A percentile compares a stretch with the other conserved stretches of the same genome.
Evolutionary conservation across 495 filamentous ascomycete genomes (phyloP).

Genomic region (Aspergillus heteromorphus): DNA sequence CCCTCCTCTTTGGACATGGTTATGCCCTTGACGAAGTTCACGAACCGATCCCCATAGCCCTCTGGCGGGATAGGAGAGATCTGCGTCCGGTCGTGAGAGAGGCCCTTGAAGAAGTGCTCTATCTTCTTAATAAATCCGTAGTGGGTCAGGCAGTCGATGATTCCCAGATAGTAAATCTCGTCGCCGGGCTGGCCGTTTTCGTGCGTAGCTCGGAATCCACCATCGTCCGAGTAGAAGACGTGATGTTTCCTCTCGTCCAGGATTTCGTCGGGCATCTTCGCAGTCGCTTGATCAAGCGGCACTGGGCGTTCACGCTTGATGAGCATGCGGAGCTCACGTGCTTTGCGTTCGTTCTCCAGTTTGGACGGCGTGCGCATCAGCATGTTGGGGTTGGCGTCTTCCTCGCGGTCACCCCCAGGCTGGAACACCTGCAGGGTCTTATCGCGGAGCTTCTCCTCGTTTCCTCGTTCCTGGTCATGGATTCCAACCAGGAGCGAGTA

Average conservation of each 20-base stretch:
- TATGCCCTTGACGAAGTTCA: constrained; percentile 84
- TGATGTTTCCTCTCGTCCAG: constrained; percentile 62
- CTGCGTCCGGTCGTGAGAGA: constrained; percentile 70
- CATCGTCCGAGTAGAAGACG: constrained; percentile 89
- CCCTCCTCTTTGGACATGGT: constrained; percentile 87
- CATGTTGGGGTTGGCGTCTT: constrained; percentile 51
- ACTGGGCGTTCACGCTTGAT: constrained; percentile 90
- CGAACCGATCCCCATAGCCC: constrained; percentile 88
- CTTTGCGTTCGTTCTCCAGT: constrained; percentile 86
- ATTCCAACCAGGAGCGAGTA: constrained; percentile 95
- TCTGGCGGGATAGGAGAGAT: constrained; percentile 93
- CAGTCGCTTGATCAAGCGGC: constrained; percentile 74
- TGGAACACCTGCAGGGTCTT: constrained; percentile 95
- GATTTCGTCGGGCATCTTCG: constrained; percentile 85
- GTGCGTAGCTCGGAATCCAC: constrained; percentile 88
- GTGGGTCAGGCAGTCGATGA: constrained; percentile 96
- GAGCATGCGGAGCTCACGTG: constrained; percentile 82
- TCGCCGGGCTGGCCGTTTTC: constrained; percentile 80
- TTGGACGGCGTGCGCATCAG: constrained; percentile 92
- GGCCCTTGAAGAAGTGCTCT: constrained; percentile 90
- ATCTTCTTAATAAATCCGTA: constrained; percentile 84
- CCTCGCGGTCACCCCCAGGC: constrained; percentile 67
- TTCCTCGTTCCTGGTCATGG: constrained; percentile 81
- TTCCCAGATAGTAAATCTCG: constrained; percentile 95
- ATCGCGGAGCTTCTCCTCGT: constrained; percentile 91